Conservation (phyloP, 495 filamentous ascomycete genomes). For the Ascodesmis nigricans region DNA sequence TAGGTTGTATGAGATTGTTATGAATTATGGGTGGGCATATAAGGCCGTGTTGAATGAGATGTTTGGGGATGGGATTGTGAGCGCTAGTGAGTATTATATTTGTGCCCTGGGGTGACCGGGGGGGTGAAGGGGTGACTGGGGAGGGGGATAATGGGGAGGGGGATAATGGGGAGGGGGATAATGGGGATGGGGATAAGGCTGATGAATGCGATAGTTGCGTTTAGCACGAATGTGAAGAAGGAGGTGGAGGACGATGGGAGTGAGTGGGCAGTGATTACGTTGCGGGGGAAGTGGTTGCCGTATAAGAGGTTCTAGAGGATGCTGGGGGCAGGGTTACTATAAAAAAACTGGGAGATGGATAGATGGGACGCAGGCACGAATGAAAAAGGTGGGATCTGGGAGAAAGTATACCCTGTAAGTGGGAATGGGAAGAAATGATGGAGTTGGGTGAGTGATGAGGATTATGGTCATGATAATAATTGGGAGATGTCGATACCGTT, state of each 20-base stretch:
- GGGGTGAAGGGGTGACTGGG: slow-evolving; percentile 57
- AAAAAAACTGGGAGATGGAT: too few relatives aligned
- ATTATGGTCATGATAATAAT: too few relatives aligned
- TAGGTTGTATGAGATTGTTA: slow-evolving; percentile 83
- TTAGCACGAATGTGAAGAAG: slow-evolving; percentile 86
- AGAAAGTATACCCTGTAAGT: too few relatives aligned
- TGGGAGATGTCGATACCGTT: too few relatives aligned
- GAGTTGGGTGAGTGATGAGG: too few relatives aligned
- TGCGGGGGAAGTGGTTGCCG: slow-evolving; percentile 75
- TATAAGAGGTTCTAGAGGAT: slow-evolving; percentile 16
- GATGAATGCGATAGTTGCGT: too few relatives aligned
- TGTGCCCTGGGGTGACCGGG: slow-evolving; percentile 76
- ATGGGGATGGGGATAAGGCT: neutral
- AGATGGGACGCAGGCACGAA: too few relatives aligned
- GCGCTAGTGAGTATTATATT: slow-evolving; percentile 83
- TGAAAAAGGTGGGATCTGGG: too few relatives aligned
- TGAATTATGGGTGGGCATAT: slow-evolving; percentile 95
- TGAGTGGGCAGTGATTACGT: slow-evolving; percentile 71
- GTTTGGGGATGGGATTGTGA: slow-evolving; percentile 98
- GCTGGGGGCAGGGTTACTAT: too few relatives aligned
- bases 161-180: slow-evolving; percentile 21
- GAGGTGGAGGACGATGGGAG: slow-evolving; percentile 69
- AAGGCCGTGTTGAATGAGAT: slow-evolving; percentile 97
- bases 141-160: too few relatives aligned
- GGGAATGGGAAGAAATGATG: too few relatives aligned